Percentiles rank a stretch among this genome's conserved stretches.
Evolutionary conservation across 495 filamentous ascomycete genomes (phyloP).

Genomic region (Neurospora sublineolata): DNA sequence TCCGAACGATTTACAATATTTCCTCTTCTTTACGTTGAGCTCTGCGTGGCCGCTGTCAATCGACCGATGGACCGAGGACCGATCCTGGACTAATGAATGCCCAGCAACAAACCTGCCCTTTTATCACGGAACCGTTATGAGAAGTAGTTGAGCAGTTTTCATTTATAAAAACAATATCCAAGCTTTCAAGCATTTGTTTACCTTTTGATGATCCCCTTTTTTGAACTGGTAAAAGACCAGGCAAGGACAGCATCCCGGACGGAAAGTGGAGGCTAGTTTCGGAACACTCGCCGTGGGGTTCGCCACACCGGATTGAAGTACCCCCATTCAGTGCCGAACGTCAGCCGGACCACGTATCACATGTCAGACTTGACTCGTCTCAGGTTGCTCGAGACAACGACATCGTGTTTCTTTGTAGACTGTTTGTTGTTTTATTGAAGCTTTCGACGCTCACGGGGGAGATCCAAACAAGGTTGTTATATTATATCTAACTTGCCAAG

Average conservation of each 20-base stretch:
- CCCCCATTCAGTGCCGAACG: not conserved
- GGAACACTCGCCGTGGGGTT: not conserved
- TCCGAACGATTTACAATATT: no score
- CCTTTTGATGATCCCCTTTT: not conserved
- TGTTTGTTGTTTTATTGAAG: not conserved
- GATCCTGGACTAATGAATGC: no score
- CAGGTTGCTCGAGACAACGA: not conserved
- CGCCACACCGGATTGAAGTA: not conserved
- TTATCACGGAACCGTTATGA: no score
- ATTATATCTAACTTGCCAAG: not conserved
- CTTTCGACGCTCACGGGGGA: not conserved
- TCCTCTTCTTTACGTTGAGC: no score
- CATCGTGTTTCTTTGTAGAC: not conserved
- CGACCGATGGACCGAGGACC: no score
- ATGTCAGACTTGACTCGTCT: not conserved
- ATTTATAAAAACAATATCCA: no score
- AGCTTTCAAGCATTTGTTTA: not conserved
- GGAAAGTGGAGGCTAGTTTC: not conserved
- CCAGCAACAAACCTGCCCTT: no score
- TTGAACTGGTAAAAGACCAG: not conserved
- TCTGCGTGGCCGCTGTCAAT: no score
- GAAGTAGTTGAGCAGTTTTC: no score
- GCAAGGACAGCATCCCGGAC: not conserved
- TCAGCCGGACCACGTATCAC: not conserved
- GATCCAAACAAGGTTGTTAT: not conserved